Evolutionary conservation across 257 asterid species (phyloP), one percentile per base, ranked within the genome.

Genomic region (Petunia secreta): DNA sequence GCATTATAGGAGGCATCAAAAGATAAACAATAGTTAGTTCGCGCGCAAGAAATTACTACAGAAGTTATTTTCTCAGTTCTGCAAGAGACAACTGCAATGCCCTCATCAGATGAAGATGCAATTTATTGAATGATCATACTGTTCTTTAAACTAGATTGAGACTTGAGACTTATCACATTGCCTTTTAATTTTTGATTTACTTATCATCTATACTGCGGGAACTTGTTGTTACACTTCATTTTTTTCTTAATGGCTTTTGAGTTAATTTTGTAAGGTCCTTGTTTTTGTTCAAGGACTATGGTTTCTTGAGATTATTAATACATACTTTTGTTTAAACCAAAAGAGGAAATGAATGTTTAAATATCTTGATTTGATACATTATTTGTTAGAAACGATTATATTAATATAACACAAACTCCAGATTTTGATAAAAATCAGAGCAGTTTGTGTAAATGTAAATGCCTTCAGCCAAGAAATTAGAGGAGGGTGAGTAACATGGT

Each of bases 31-130:
- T 73, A 73, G 77, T 73, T 7, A 13, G 34, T 11, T 48, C 7
- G 46, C 44, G 46, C 44, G 62, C 77, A 13, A 13, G 46, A 34
- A 50, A 73, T 50, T 50, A 50, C 44, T 0, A 11, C 44, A 69
- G 77, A 2, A 68, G 4, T 25, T 69, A 4, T 16, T 48, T 11
- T 50, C 34, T 11, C 77, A 71, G 16, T n/a, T 71, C 48, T 73
- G 52, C 77, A 6, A 11, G 62, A 34, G 6, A 73, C 13, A 50
- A 73, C 59, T 50, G 76, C 58, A 44, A 69, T 69, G 58, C 58
- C 57, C 76, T 68, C 41, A 44, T 68, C 40, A 44, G 76, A 68
- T 43, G 76, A 68, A 71, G 77, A 48, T 34, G 77, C 77, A 71
- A 48, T 48, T 71, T 15, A 44, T 67, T 69, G 41, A 46, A 25